Conservation (phyloP, 169 alveolate genomes). For the Plasmodium berghei region DNA sequence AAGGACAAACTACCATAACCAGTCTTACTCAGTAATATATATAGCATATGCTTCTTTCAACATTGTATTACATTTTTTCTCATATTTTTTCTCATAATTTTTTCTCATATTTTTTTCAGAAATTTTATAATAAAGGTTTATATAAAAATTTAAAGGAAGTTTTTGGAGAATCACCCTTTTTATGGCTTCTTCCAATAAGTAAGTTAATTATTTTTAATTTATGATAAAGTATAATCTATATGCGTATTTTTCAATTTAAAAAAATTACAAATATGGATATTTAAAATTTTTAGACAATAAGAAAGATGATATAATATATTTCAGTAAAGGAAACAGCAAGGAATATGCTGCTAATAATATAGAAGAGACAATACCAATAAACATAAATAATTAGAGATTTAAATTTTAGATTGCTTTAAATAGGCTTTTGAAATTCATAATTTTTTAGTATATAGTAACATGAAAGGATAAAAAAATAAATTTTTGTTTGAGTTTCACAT, state of each 20-base stretch:
- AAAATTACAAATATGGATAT: not conserved
- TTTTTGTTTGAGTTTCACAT: not conserved
- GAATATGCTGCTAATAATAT: conserved; percentile 19
- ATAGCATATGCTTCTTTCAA: not conserved
- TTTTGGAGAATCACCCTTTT: conserved; percentile 72
- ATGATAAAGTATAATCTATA: not conserved
- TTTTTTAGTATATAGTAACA: not conserved
- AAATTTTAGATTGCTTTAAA: not conserved
- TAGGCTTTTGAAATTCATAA: not conserved
- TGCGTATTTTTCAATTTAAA: not conserved
- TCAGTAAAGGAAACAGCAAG: conserved; percentile 23
- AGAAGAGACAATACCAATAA: conserved; percentile 71
- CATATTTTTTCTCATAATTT: not conserved
- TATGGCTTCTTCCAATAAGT: conserved; percentile 78
- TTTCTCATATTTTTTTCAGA: conserved; percentile 24
- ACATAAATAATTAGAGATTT: not conserved
- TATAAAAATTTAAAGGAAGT: conserved; percentile 66
- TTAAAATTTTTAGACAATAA: conserved; percentile 31
- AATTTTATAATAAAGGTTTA: conserved; percentile 67
- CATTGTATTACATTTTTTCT: not conserved
- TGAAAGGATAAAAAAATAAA: not conserved
- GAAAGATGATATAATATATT: conserved; percentile 61
- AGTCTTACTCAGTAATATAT: conserved; percentile 44
- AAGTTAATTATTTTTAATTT: not conserved
- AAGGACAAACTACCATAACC: conserved; percentile 77